Conservation (phyloP, 2,329 filamentous ascomycete genomes). For the Diaporthe aspalathi region DNA sequence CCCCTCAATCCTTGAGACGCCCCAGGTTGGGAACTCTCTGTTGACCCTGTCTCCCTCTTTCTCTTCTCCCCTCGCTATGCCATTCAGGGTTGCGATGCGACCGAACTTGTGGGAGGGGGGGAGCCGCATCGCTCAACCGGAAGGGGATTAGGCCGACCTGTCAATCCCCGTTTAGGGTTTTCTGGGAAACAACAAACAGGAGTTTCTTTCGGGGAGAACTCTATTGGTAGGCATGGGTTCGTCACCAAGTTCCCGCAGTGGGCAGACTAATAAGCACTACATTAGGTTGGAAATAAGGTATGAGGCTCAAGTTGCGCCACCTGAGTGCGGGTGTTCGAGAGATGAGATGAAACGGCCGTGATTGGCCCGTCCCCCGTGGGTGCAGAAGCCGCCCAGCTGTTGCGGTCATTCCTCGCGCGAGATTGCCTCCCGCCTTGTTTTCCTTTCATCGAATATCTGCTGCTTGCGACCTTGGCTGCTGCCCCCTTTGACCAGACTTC, state of each 20-base stretch:
- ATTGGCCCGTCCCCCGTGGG: neutral
- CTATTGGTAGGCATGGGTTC: constrained; percentile 12
- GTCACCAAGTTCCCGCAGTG: neutral
- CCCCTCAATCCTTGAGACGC: neutral
- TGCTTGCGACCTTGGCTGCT: neutral
- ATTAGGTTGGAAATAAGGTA: neutral
- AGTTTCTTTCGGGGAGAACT: constrained; percentile 24
- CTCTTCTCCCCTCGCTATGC: constrained; percentile 6
- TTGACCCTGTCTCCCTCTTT: neutral
- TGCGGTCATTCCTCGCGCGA: constrained; percentile 16
- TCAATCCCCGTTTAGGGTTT: constrained; percentile 14
- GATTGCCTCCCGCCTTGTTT: constrained; percentile 14
- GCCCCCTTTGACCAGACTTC: constrained; percentile 11
- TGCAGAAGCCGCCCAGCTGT: neutral
- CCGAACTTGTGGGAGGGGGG: neutral
- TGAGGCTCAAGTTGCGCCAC: constrained; percentile 17
- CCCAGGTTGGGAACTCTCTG: constrained; percentile 14
- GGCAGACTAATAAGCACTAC: too few species aligned
- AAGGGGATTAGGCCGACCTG: constrained; percentile 21
- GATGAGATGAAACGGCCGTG: constrained; percentile 19
- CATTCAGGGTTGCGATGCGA: constrained; percentile 21
- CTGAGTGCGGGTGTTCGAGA: constrained; percentile 20
- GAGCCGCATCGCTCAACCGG: constrained; percentile 15
- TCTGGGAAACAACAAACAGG: constrained; percentile 4
- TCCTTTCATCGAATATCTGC: constrained; percentile 22